Evolutionary conservation across 2,329 filamentous ascomycete genomes (phyloP).

Genomic region (Fusarium papillatum): DNA sequence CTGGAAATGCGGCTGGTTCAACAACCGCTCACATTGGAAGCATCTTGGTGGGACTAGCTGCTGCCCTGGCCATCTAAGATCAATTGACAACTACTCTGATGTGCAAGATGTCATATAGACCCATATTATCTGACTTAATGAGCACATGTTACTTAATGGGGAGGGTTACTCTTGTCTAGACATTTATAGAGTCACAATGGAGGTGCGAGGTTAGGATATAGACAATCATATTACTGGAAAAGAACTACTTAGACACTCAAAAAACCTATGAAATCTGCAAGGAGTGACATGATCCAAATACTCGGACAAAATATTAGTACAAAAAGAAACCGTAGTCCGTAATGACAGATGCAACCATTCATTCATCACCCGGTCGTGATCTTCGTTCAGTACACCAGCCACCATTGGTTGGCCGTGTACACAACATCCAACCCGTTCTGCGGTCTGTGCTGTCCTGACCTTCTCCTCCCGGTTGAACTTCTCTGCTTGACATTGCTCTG

Average conservation of each 20-base stretch:
- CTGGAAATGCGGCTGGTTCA: neutral
- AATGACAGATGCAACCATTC: neutral
- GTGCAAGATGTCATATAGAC: neutral
- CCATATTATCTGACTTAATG: neutral
- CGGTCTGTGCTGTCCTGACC: slow-evolving; percentile 10
- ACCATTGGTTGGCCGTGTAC: slow-evolving; percentile 31
- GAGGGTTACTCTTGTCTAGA: neutral
- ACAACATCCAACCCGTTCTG: slow-evolving; percentile 29
- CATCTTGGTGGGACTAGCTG: slow-evolving; percentile 5
- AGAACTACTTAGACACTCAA: neutral
- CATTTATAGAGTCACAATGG: neutral
- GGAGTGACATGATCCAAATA: neutral
- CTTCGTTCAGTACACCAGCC: slow-evolving; percentile 24
- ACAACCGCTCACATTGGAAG: neutral
- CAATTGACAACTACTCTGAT: neutral
- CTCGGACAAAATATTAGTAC: neutral
- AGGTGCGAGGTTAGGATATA: neutral
- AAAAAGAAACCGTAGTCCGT: neutral
- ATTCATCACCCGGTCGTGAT: neutral
- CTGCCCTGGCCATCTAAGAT: slow-evolving; percentile 3
- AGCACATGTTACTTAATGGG: neutral
- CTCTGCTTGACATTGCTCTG: slow-evolving; percentile 22
- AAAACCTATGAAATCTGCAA: neutral
- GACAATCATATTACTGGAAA: neutral
- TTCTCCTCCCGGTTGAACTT: slow-evolving; percentile 21